These are phyloP conservation scores for Phytopythium chamaehyphon DNA, from an alignment of 352 stramenopile species.

Conservation along the genomic window DNA sequence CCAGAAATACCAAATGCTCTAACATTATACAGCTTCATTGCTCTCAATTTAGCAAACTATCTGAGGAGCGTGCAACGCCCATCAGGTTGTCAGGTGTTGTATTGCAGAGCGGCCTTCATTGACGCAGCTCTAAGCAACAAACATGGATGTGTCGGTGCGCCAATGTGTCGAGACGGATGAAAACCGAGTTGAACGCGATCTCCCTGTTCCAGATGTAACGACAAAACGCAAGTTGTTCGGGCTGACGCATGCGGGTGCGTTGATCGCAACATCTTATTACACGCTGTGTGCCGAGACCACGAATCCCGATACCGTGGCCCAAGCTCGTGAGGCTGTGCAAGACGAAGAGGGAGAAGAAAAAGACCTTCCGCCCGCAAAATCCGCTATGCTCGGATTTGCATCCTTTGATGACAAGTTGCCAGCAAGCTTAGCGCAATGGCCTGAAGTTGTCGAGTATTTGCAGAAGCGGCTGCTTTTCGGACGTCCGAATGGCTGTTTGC, in stretches of 20 bases:
- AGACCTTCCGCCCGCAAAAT: not conserved
- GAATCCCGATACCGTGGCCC: not conserved
- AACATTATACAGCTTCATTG: no score
- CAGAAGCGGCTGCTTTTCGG: conserved; percentile 54
- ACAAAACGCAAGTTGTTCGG: conserved; percentile 57
- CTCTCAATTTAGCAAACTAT: no score
- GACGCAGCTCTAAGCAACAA: not conserved
- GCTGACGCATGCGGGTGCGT: conserved; percentile 42
- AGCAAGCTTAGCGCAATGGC: conserved; percentile 32
- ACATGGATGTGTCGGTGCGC: conserved; percentile 37
- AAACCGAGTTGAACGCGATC: conserved; percentile 26
- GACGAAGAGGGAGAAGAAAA: not conserved
- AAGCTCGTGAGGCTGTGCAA: not conserved
- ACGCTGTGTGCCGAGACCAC: conserved; percentile 33
- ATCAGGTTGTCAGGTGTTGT: no score
- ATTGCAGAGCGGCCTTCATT: no score
- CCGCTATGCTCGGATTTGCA: conserved; percentile 44
- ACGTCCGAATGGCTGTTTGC: conserved; percentile 36
- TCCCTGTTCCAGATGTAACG: conserved; percentile 34
- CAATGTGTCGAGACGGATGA: conserved; percentile 37
- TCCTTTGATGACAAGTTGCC: conserved; percentile 62
- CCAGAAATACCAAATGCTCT: no score
- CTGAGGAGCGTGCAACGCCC: no score
- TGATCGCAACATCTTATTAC: conserved; percentile 60
- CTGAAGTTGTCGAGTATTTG: conserved; percentile 64